Evolutionary conservation across 2,329 filamentous ascomycete species (phyloP).

Genomic region (Tolypocladium album): DNA sequence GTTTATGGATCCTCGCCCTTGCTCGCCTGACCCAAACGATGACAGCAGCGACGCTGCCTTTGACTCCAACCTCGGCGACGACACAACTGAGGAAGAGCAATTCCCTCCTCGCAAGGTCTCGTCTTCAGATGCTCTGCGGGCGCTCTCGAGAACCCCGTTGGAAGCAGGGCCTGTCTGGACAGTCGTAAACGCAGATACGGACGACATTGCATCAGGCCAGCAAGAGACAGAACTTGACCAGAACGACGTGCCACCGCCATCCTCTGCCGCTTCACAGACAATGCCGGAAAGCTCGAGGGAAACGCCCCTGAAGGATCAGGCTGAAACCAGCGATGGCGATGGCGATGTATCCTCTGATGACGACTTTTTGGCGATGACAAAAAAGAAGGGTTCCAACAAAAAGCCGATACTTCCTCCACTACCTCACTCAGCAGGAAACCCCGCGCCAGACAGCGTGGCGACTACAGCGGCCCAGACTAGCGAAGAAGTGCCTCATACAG

Average conservation of each 20-base stretch:
- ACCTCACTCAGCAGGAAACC: neutral
- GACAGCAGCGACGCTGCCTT: slow-evolving; percentile 15
- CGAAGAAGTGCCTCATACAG: neutral
- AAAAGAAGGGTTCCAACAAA: slow-evolving; percentile 16
- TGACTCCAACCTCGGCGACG: slow-evolving; percentile 22
- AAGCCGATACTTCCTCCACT: neutral
- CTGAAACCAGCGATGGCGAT: neutral
- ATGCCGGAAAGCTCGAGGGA: neutral
- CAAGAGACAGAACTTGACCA: neutral
- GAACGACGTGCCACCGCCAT: neutral
- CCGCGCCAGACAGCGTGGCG: slow-evolving; percentile 1
- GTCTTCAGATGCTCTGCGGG: slow-evolving; percentile 42
- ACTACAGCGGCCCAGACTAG: neutral
- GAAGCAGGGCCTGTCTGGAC: slow-evolving; percentile 42
- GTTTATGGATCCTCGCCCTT: slow-evolving; percentile 15
- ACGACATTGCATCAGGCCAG: slow-evolving; percentile 10
- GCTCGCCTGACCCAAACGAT: slow-evolving; percentile 12
- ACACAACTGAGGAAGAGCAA: slow-evolving; percentile 30
- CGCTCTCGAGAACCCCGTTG: slow-evolving; percentile 38
- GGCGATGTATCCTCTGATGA: slow-evolving; percentile 25
- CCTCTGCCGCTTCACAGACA: neutral
- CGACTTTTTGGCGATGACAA: slow-evolving; percentile 29
- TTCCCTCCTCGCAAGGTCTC: slow-evolving; percentile 41
- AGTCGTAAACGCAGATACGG: slow-evolving; percentile 28
- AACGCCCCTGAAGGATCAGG: neutral